Conservation (phyloP, 805 yeast genomes). For the Ogataea paradorogensis region DNA sequence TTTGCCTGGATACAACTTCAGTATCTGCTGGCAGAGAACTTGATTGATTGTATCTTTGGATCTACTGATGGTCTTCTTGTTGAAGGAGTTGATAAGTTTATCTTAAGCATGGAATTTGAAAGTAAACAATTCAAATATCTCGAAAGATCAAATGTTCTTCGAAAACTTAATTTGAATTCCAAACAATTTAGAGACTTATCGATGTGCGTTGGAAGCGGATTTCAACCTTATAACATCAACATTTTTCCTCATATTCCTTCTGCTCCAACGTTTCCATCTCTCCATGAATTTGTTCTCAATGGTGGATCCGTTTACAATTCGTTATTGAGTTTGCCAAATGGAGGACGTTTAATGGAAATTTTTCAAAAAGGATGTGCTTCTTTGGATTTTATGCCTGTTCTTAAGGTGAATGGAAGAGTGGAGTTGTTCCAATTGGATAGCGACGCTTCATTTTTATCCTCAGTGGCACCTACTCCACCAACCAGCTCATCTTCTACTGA, state of each 20-base stretch:
- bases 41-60: slow-evolving; percentile 77
- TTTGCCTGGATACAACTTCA: slow-evolving; percentile 77
- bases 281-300: slow-evolving; percentile 32
- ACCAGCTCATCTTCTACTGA: slow-evolving; percentile 8
- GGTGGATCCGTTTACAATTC: slow-evolving; percentile 49
- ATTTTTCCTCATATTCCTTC: slow-evolving; percentile 41
- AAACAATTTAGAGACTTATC: slow-evolving; percentile 74
- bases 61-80: slow-evolving; percentile 75
- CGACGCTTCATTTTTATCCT: slow-evolving; percentile 20
- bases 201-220: slow-evolving; percentile 72
- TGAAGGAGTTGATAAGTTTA: slow-evolving; percentile 60
- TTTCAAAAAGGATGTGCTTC: slow-evolving; percentile 70
- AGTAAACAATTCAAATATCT: slow-evolving; percentile 65
- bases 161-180: slow-evolving; percentile 57
- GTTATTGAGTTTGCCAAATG: slow-evolving; percentile 42
- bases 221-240: slow-evolving; percentile 64
- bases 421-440: slow-evolving; percentile 42
- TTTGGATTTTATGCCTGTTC: slow-evolving; percentile 68
- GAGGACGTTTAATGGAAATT: slow-evolving; percentile 42
- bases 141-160: slow-evolving; percentile 53
- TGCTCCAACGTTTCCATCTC: slow-evolving; percentile 27
- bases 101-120: slow-evolving; percentile 66
- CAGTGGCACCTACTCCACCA: slow-evolving; percentile 16
- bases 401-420: slow-evolving; percentile 66
- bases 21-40: slow-evolving; percentile 54